Conservation (phyloP, 352 stramenopile species). For the Peronospora tabacina region DNA sequence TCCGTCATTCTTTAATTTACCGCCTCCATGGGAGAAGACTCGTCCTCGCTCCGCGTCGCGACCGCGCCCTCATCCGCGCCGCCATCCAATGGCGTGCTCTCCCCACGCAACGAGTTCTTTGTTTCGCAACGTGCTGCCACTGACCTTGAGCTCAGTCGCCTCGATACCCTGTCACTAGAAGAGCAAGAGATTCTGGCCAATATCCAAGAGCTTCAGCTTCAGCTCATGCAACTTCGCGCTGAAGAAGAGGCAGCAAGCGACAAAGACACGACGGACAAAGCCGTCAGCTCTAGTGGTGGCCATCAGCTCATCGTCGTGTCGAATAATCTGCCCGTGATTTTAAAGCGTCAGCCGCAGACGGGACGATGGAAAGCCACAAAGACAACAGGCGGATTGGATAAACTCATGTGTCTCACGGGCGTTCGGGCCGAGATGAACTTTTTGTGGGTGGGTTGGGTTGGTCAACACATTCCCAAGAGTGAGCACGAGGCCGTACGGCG, state of each 20-base stretch:
- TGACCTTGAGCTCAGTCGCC: slow-evolving; percentile 57
- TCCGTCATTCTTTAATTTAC: slow-evolving; percentile 21
- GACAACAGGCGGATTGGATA: slow-evolving; percentile 79
- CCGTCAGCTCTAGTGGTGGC: slow-evolving; percentile 1
- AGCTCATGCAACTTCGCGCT: slow-evolving; percentile 71
- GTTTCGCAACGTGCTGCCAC: slow-evolving; percentile 58
- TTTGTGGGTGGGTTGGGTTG: slow-evolving; percentile 86
- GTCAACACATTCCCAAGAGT: slow-evolving; percentile 76
- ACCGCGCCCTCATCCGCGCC: slow-evolving; percentile 21
- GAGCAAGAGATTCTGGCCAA: slow-evolving; percentile 86
- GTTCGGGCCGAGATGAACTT: slow-evolving; percentile 62
- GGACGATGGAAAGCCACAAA: slow-evolving; percentile 81
- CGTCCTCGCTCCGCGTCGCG: slow-evolving; percentile 18
- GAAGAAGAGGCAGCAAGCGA: slow-evolving; percentile 34
- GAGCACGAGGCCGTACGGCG: slow-evolving; percentile 68
- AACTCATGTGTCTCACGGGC: slow-evolving; percentile 73
- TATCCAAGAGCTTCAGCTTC: slow-evolving; percentile 85
- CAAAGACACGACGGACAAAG: slow-evolving; percentile 31
- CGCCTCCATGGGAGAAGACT: slow-evolving; percentile 20
- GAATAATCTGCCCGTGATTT: slow-evolving; percentile 76
- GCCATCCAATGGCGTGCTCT: slow-evolving; percentile 26
- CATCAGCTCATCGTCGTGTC: slow-evolving; percentile 83
- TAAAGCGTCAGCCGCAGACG: slow-evolving; percentile 63
- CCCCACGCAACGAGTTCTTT: slow-evolving; percentile 67
- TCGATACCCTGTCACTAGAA: slow-evolving; percentile 68